Conservation (phyloP, 306 rosid genomes). For the Sesbania bispinosa region DNA sequence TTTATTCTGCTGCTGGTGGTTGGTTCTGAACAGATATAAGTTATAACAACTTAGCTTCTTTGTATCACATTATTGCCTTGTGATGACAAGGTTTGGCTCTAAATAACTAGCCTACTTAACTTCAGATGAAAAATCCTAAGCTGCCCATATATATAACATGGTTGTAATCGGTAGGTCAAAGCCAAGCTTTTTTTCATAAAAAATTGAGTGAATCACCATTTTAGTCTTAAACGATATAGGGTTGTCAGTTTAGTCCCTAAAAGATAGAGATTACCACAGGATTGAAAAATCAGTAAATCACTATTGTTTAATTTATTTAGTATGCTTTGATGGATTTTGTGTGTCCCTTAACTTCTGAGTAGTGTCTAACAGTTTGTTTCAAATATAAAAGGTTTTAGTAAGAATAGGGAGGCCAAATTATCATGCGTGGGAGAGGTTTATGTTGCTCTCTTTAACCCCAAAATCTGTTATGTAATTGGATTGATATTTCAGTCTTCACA, state of each 20-base stretch:
- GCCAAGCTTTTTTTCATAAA: neutral
- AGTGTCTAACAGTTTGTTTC: conserved; percentile 1
- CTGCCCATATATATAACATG: no score
- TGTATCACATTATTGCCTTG: neutral
- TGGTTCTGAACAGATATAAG: neutral
- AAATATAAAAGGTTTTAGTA: neutral
- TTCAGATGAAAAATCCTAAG: neutral
- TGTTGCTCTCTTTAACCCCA: neutral
- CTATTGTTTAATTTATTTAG: neutral
- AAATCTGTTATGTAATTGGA: neutral
- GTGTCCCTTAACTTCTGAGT: neutral
- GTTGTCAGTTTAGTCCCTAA: no score
- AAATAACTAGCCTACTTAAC: neutral
- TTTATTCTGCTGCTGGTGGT: neutral
- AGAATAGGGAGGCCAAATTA: neutral
- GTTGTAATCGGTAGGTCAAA: neutral
- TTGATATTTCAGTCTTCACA: neutral
- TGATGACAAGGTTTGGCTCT: neutral
- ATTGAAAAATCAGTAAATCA: no score
- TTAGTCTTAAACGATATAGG: no score
- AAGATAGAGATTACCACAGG: no score
- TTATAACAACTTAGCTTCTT: neutral
- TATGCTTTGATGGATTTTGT: neutral
- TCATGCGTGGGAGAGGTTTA: neutral
- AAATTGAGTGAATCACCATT: no score